Base-by-base conservation (phyloP, 371 early-diverging fungal genomes). In the Syncephalastrum contaminatum region DNA sequence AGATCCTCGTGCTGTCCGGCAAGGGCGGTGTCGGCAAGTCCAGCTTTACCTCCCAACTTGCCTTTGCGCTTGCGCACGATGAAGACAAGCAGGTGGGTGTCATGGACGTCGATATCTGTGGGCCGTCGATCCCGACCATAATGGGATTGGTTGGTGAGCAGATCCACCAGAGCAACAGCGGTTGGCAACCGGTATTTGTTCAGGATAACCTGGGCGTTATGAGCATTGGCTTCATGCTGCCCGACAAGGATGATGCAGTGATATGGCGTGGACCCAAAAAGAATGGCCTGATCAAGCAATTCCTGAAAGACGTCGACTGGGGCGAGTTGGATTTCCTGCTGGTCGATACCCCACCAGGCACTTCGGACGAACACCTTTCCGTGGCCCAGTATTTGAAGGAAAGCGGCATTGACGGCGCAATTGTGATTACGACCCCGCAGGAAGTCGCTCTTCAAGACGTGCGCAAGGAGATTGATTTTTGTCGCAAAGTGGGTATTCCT, bases 1-100 rank as follows among this genome's bases (percentile, higher is more conserved):
- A 92, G 66, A 77, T 99, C 48, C 81, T 99, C n/a, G 85, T 99
- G 2, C 87, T 99, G 40, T 95, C 96, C 6, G 99, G 99, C 51
- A 99, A 99, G 70, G 99, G 99, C 43, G 99, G 99, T 36, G 99
- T 99, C 6, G 99, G 98, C 40, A 98, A 98, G 71, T 88, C 90
- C 40, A 93, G 93, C 15, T 89, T 93, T 51, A 88, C 91, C 2
- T 72, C 86, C 0, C 90, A 93, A 45, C 82, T 96, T 0, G 88
- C 91, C 0, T 87, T 90, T 65, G 87, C 93, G 2, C 81, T 94
- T 18, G 80, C 89, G 0, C 63, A 69, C 16, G 86, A 88, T 40
- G 82, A 82, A 24, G 78, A 81, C 25, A 67, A 58, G 7, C 68
- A 77, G 69, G 93, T 97, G 1, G 96, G 99, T 6, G 84, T 99